These are phyloP conservation scores for Gnomoniopsis sp. DNA, from an alignment of 2,329 filamentous ascomycete species.

Conservation along the genomic window DNA sequence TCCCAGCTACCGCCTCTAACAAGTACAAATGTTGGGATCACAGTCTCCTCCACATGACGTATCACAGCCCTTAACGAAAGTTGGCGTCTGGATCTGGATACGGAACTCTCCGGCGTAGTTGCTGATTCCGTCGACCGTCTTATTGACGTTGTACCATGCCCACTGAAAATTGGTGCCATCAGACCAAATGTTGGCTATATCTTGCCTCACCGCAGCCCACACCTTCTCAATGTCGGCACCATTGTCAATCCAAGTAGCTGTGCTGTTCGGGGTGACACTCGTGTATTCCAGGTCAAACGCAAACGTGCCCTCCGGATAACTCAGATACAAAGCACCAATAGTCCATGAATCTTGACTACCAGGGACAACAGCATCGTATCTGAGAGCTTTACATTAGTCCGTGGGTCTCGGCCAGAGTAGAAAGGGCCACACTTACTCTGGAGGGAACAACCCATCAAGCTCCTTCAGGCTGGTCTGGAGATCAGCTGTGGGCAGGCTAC, in stretches of 20 bases:
- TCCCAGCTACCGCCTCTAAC: not conserved
- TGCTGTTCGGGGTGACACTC: conserved; percentile 1
- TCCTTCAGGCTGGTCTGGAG: conserved; percentile 3
- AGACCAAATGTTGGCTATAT: not conserved
- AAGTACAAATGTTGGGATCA: conserved; percentile 8
- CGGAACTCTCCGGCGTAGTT: conserved; percentile 5
- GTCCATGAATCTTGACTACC: not conserved
- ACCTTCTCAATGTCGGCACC: conserved; percentile 8
- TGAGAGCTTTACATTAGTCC: not conserved
- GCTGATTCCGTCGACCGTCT: not conserved
- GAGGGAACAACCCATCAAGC: conserved; percentile 2
- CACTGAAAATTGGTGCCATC: not conserved
- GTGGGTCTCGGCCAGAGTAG: too few relatives aligned
- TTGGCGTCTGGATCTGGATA: conserved; percentile 3
- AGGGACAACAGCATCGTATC: not conserved
- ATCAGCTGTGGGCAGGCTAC: not conserved
- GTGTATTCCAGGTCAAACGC: conserved; percentile 5
- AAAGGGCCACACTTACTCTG: not conserved
- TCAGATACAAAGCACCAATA: not conserved
- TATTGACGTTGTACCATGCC: conserved; percentile 2
- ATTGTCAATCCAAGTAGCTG: conserved; percentile 3
- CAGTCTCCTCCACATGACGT: conserved; percentile 7
- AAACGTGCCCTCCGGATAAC: not conserved
- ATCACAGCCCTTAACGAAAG: conserved; percentile 8
- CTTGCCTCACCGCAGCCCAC: conserved; percentile 4